Conservation (phyloP, 1,284 basidiomycete genomes). For the Boletellus dicymbophilus region DNA sequence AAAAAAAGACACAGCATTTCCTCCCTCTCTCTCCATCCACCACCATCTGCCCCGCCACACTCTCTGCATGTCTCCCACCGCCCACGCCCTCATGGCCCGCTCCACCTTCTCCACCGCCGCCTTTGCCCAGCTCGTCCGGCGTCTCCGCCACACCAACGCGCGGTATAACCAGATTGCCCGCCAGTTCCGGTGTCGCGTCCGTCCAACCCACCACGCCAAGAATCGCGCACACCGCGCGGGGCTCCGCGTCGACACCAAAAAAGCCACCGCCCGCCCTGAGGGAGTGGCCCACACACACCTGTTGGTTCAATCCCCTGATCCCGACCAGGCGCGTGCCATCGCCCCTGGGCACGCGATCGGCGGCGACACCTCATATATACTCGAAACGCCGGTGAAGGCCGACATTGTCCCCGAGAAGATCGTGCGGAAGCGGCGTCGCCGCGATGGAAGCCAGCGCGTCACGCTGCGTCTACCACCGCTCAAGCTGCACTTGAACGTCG, state of each 20-base stretch:
- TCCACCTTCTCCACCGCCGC: conserved; percentile 25
- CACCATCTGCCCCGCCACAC: not conserved
- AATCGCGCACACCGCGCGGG: conserved; percentile 42
- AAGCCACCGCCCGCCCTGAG: conserved; percentile 42
- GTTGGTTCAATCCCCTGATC: conserved; percentile 33
- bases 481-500: conserved; percentile 5
- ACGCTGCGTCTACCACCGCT: conserved; percentile 22
- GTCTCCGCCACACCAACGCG: conserved; percentile 43
- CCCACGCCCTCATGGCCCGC: conserved; percentile 16
- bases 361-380: not conserved
- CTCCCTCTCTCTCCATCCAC: not conserved
- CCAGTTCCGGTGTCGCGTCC: conserved; percentile 32
- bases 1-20: conserved; percentile 10
- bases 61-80: conserved; percentile 19
- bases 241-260: conserved; percentile 43
- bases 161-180: conserved; percentile 40
- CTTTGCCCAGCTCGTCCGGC: conserved; percentile 39
- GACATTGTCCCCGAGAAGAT: not conserved
- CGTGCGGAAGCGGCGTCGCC: conserved; percentile 1
- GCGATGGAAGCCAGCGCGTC: conserved; percentile 5
- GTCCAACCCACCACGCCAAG: conserved; percentile 44
- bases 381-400: not conserved
- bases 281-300: conserved; percentile 41
- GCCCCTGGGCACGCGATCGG: not conserved
- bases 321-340: not conserved